Conservation (phyloP, 2,329 filamentous ascomycete genomes). For the Thielaviopsis euricoi region DNA sequence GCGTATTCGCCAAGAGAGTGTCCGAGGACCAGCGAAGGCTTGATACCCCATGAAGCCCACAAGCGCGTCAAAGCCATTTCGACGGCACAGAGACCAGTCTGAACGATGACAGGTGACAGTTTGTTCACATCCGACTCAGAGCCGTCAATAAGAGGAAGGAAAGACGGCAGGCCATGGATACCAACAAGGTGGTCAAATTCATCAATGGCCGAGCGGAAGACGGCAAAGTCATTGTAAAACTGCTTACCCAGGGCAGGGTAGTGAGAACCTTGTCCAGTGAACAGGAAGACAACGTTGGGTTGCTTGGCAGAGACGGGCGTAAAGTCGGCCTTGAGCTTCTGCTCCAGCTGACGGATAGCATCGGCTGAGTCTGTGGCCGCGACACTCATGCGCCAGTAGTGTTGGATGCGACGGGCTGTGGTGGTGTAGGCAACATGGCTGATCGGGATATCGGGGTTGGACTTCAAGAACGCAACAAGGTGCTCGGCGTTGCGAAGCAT, state of each 20-base stretch:
- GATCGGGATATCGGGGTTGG: slow-evolving; percentile 35
- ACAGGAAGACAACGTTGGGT: slow-evolving; percentile 30
- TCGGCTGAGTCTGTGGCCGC: slow-evolving; percentile 25
- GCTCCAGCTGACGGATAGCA: slow-evolving; percentile 29
- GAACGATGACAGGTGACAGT: slow-evolving; percentile 33
- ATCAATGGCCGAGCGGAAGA: slow-evolving; percentile 36
- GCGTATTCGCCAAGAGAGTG: slow-evolving; percentile 60
- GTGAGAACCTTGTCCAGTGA: slow-evolving; percentile 40
- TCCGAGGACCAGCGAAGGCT: slow-evolving; percentile 37
- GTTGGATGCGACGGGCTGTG: slow-evolving; percentile 47
- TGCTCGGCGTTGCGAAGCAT: slow-evolving; percentile 42
- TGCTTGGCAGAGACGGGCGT: slow-evolving; percentile 32
- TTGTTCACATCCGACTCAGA: slow-evolving; percentile 26
- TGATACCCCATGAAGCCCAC: slow-evolving; percentile 40
- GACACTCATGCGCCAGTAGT: slow-evolving; percentile 37
- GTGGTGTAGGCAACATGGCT: slow-evolving; percentile 48
- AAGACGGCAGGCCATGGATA: slow-evolving; percentile 37
- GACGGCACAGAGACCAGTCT: slow-evolving; percentile 36
- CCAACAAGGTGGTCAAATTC: slow-evolving; percentile 37
- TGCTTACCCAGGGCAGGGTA: slow-evolving; percentile 34
- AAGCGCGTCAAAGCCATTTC: slow-evolving; percentile 41
- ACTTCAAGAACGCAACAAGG: slow-evolving; percentile 36
- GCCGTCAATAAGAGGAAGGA: slow-evolving; percentile 30
- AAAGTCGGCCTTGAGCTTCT: slow-evolving; percentile 37
- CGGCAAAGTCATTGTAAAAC: slow-evolving; percentile 28